Percentiles rank a stretch among this genome's conserved stretches.
Conservation (phyloP, 176 grass and related monocot species). For the Thinopyrum elongatum region DNA sequence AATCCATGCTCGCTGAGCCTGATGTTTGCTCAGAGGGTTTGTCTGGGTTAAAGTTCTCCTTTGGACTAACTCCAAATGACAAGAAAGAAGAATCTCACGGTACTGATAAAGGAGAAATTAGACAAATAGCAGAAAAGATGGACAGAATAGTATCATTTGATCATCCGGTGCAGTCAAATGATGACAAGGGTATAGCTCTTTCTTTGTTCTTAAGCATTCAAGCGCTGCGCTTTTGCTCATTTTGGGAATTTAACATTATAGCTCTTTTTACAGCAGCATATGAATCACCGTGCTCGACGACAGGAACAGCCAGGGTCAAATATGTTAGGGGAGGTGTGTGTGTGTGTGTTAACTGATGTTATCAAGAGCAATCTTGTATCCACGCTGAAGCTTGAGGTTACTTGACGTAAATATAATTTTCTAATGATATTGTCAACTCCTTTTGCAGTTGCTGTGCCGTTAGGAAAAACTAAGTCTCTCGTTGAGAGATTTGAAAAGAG, state of each 20-base stretch:
- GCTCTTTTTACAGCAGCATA: slow-evolving; percentile 48
- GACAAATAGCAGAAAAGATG: slow-evolving; percentile 54
- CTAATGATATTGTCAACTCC: slow-evolving; percentile 24
- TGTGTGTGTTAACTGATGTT: slow-evolving; percentile 22
- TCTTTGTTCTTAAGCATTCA: slow-evolving; percentile 26
- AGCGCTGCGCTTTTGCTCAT: slow-evolving; percentile 9
- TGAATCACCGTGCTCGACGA: slow-evolving; percentile 68
- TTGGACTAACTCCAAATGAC: slow-evolving; percentile 27
- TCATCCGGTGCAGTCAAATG: slow-evolving; percentile 32
- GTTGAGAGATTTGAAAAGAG: slow-evolving; percentile 91
- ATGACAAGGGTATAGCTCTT: slow-evolving; percentile 43
- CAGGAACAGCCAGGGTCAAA: slow-evolving; percentile 58
- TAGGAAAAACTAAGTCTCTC: slow-evolving; percentile 88
- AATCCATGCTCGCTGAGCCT: slow-evolving; percentile 33
- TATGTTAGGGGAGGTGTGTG: slow-evolving; percentile 92
- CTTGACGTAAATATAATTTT: slow-evolving; percentile 16
- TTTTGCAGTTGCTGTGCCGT: slow-evolving; percentile 83
- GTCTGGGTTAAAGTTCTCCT: slow-evolving; percentile 47
- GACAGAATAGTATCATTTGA: slow-evolving; percentile 58
- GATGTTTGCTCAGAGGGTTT: slow-evolving; percentile 43
- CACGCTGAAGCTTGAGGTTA: slow-evolving; percentile 5
- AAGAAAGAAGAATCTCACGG: slow-evolving; percentile 33
- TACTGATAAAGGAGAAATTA: slow-evolving; percentile 23
- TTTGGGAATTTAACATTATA: slow-evolving; percentile 21
- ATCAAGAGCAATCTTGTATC: slow-evolving; percentile 3